Base-by-base conservation (phyloP, 768 basidiomycete genomes). In the Myochromella boudieri region DNA sequence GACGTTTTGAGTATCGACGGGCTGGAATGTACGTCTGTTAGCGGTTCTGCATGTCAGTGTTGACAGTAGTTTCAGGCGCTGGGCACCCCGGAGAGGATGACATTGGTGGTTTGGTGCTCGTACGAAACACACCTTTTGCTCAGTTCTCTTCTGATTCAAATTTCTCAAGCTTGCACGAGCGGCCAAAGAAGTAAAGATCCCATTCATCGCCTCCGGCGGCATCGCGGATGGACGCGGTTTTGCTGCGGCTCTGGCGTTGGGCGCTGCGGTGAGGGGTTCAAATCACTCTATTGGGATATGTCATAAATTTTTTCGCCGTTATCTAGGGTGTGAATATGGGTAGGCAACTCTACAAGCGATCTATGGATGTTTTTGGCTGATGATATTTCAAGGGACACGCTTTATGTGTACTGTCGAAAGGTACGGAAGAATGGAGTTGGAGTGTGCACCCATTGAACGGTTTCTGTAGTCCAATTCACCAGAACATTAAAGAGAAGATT, bases 21-120 rank as follows among this genome's bases (percentile, higher is more conserved):
- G 0, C 89, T 95, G 51, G 92, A 95, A 74, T 95, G 91, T 89
- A 49, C 20, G 28, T 28, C 43, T 22, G 22, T 31, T 41, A 21
- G 20, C 12, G 8, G 18, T 24, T 22, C 9, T 39, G 4, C 10
- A n/a, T 44, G 42, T 33, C 40, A 42, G 34, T 51, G 52, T 39
- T 40, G 31, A 6, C 7, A 37, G 57, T 50, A 47, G 3, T 37
- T 32, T 12, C 58, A 92, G 90, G 91, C 60, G 94, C 92, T 24
- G 94, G 94, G 20, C 91, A 94, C 65, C 92, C 92, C 14, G 95
- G 95, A 51, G 95, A 97, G 60, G 90, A 95, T 33, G 95, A 97
- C 60, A 87, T 97, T 18, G 89, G 90, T 3, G 89, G 87, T 3
- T 59, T 95, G 18, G 87, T 97, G 3, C 67, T 97, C 68, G 91